Evolutionary conservation across 176 grass and related monocot species (phyloP), one percentile per base, ranked within the genome.

Genomic region (Coix lacrymajobi): DNA sequence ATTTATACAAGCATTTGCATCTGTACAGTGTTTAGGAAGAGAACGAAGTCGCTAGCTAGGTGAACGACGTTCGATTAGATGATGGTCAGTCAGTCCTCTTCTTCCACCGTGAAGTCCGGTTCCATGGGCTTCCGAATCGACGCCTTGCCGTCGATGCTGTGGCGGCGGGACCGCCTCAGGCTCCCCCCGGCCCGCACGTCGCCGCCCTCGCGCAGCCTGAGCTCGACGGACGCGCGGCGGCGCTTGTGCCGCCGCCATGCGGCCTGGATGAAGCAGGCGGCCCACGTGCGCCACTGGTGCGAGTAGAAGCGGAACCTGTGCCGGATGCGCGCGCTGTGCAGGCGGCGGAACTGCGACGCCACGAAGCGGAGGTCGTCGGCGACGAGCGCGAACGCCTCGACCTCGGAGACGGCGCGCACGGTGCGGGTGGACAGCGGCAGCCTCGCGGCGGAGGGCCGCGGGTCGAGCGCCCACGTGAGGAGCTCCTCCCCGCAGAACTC

Each of bases 401-500:
- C 96, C 58, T 96, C 91, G 51, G 96, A 87, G 46, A 98, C 89
- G 17, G 96, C 96, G 56, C 75, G 78, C 66, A 95, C 96, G 66
- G 96, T 98, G 46, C 96, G 91, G 19, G 96, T 96, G 32, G 96
- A 98, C 26, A 80, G 84, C 44, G 96, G 96, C 85, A 98, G 85
- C 29, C 77, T 56, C 30, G 73, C 75, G 7, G 75, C 82, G 0
- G 85, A 65, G 1, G 88, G 88, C 0, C 88, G 71, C 63, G 96
- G 96, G 80, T 98, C 83, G 13, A 98, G 91, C 33, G 96, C 96
- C 96, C 96, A 98, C 28, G 96, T 89, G 20, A 98, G 93, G 43
- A 98, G 89, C 87, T 98, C 93, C 87, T 98, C 93, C 5, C 96
- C 96, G 78, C 96, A 98, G 92, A 98, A 98, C 87, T 98, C 96